These are phyloP conservation scores for Trypethelium eluteriae DNA, from an alignment of 495 filamentous ascomycete species.

Conservation along the genomic window DNA sequence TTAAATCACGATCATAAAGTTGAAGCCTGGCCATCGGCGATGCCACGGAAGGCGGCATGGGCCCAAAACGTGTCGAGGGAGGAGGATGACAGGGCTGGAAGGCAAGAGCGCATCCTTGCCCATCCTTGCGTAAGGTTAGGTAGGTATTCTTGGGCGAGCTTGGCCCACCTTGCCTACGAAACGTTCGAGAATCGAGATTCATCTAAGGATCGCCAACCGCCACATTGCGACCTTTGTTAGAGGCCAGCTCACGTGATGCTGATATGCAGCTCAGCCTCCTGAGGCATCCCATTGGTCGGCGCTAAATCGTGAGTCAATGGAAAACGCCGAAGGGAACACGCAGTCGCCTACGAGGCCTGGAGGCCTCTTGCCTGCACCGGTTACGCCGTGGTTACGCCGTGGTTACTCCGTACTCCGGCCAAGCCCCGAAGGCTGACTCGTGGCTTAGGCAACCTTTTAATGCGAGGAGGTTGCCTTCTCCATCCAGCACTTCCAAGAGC, in stretches of 20 bases:
- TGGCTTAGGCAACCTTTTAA: too few species aligned
- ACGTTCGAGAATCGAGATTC: slow-evolving; percentile 7
- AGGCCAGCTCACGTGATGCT: not conserved
- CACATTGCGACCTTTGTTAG: not conserved
- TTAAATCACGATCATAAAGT: not conserved
- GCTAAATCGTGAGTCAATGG: not conserved
- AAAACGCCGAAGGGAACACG: not conserved
- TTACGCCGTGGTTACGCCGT: too few species aligned
- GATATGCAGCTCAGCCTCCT: not conserved
- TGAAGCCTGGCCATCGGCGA: slow-evolving; percentile 1
- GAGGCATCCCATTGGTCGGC: not conserved
- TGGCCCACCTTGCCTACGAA: not conserved
- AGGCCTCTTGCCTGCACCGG: too few species aligned
- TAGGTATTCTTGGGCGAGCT: too few species aligned
- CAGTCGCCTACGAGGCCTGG: too few species aligned
- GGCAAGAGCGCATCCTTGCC: not conserved
- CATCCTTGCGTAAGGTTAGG: too few species aligned
- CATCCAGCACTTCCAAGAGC: too few species aligned
- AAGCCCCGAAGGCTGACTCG: too few species aligned
- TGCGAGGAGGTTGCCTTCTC: too few species aligned
- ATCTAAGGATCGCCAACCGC: slow-evolving; percentile 8
- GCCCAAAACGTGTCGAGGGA: not conserved
- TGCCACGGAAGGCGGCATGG: slow-evolving; percentile 5
- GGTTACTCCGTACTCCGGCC: too few species aligned
- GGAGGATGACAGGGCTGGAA: not conserved